Conservation (phyloP, 495 filamentous ascomycete species). For the Aspergillus homomorphus region DNA sequence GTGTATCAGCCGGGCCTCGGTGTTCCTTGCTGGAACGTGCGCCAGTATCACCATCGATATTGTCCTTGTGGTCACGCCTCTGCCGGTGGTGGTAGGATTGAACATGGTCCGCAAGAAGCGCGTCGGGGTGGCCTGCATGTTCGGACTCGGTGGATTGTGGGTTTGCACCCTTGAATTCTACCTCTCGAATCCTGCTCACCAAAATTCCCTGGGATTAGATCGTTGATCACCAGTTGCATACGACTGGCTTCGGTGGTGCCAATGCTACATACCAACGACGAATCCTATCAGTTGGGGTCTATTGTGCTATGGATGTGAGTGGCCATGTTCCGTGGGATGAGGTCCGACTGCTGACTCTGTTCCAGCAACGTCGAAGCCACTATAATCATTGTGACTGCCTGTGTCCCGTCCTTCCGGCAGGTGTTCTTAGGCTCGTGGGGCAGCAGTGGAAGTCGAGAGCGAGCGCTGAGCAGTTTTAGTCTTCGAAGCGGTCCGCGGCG, state of each 20-base stretch:
- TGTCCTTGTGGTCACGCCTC: neutral
- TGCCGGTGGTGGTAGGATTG: neutral
- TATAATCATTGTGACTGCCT: neutral
- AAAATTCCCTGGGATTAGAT: neutral
- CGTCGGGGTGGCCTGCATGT: neutral
- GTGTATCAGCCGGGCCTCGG: neutral
- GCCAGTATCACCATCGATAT: constrained; percentile 2
- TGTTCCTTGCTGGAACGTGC: neutral
- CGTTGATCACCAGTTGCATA: neutral
- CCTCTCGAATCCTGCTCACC: neutral
- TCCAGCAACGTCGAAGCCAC: neutral
- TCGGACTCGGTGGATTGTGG: constrained; percentile 1
- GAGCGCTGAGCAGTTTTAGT: neutral
- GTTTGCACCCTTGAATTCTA: neutral
- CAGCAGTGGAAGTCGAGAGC: neutral
- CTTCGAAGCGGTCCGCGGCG: neutral
- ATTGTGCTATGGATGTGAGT: neutral
- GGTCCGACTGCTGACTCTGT: neutral
- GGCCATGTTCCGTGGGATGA: neutral
- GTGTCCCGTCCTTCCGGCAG: neutral
- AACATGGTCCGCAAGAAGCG: neutral
- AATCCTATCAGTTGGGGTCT: neutral
- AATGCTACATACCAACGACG: neutral
- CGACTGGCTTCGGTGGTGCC: neutral
- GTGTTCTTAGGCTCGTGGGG: neutral